Evolutionary conservation across 495 filamentous ascomycete genomes (phyloP), one percentile per base, ranked within the genome.

Genomic region (Xylaria intraflava): DNA sequence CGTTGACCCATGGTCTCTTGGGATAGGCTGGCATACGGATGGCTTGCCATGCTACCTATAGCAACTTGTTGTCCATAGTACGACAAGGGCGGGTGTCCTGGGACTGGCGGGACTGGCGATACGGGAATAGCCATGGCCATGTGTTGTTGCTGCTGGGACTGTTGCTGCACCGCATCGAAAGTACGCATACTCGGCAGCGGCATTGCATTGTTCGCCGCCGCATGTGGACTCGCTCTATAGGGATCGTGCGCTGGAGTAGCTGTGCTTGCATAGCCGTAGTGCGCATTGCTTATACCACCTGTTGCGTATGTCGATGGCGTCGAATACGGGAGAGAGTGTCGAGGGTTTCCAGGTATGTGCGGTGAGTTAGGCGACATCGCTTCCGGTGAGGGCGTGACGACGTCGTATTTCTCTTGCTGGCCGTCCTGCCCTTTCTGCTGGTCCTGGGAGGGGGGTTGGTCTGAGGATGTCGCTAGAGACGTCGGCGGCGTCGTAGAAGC

Each of bases 111-210:
- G 6, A 65, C 58, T 3, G 60, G 56, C 26, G 62, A 64, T 4
- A 66, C 58, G 12, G 64, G 64, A 51, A 66, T 66, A 12, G 64
- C 54, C 59, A 64, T 62, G 27, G 61, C 56, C 61, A 66, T 62
- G 41, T 69, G 67, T 42, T 74, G 72, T 44, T 74, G 71, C 27
- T 72, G 72, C 45, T 71, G 71, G 43, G 70, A 69, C 48, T 70
- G 70, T 40, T 69, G 65, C 43, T 75, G 72, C 31, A 68, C 60
- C 40, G 72, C 71, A 56, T 81, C 78, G 59, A 81, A 70, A 4
- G 76, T 78, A 49, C 77, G 81, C 72, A 88, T 85, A 57, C 82
- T 83, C 44, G 84, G 84, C n/a, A 88, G 71, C 35, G 80, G 78
- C 44, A 84, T 69, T 17, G 82, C 73, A 27, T 72, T 75, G 62